Evolutionary conservation across 1,284 basidiomycete genomes (phyloP).

Genomic region (Sanguinoderma infundibulare): DNA sequence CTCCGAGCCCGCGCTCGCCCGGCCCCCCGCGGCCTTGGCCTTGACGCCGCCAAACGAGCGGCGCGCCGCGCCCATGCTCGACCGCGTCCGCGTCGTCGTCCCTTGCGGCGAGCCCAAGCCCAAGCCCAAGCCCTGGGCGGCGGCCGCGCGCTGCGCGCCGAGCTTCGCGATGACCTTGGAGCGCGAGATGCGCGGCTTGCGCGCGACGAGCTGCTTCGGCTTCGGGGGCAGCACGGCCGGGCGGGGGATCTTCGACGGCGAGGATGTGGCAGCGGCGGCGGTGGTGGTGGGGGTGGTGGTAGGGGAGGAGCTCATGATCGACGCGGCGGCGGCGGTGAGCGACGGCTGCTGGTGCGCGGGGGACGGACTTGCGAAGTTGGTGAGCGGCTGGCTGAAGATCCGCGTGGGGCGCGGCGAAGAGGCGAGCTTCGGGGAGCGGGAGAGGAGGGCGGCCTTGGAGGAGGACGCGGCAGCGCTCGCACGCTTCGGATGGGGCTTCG

Average conservation of each 20-base stretch:
- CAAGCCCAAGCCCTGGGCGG: slow-evolving; percentile 22
- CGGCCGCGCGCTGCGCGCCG: slow-evolving; percentile 67
- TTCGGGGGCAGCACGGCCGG: slow-evolving; percentile 33
- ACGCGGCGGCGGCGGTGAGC: slow-evolving; percentile 37
- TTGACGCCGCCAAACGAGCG: slow-evolving; percentile 50
- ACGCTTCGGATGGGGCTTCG: slow-evolving; percentile 9
- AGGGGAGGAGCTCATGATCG: slow-evolving; percentile 32
- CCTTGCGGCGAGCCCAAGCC: slow-evolving; percentile 5
- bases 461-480: slow-evolving; percentile 17
- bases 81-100: slow-evolving; percentile 41
- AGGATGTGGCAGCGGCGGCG: slow-evolving; percentile 33
- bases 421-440: slow-evolving; percentile 36
- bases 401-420: slow-evolving; percentile 37
- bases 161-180: slow-evolving; percentile 77
- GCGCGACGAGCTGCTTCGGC: slow-evolving; percentile 48
- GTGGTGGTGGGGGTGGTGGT: slow-evolving; percentile 38
- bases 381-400: slow-evolving; percentile 60
- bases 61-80: slow-evolving; percentile 60
- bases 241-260: slow-evolving; percentile 26
- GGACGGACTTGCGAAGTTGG: slow-evolving; percentile 38
- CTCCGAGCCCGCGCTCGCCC: slow-evolving; percentile 37
- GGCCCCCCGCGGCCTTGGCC: no score
- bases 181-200: slow-evolving; percentile 76
- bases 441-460: slow-evolving; percentile 28
- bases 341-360: slow-evolving; percentile 36